Percentiles rank a stretch among this genome's conserved stretches.
These are phyloP conservation scores for Candida coquimbonensis DNA, from an alignment of 805 yeast genomes.

Conservation along the genomic window DNA sequence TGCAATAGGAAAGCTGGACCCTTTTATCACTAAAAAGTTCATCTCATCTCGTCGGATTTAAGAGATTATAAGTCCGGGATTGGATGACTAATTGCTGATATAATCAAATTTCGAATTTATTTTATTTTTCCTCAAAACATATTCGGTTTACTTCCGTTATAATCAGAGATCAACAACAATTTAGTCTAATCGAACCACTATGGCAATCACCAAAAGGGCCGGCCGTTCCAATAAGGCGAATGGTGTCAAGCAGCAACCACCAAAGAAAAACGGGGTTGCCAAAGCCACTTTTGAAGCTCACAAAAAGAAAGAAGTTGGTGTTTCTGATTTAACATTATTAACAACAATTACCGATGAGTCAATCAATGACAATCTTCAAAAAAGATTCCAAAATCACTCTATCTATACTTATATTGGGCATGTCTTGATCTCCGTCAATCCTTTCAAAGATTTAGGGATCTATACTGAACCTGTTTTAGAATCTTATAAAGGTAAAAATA, in stretches of 20 bases:
- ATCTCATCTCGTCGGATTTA: too few relatives aligned
- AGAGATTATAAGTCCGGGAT: too few relatives aligned
- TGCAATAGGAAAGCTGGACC: too few relatives aligned
- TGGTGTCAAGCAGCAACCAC: constrained; percentile 43
- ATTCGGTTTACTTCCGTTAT: background rate
- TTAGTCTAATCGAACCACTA: constrained; percentile 17
- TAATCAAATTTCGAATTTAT: too few relatives aligned
- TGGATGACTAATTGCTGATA: too few relatives aligned
- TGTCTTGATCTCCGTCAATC: constrained; percentile 92
- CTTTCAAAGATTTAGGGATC: constrained; percentile 93
- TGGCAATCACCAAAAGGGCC: constrained; percentile 78
- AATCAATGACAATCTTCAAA: constrained; percentile 84
- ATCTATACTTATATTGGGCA: constrained; percentile 93
- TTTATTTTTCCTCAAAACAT: too few relatives aligned
- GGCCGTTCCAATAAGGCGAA: constrained; percentile 44
- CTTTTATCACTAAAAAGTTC: too few relatives aligned
- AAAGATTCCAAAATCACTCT: constrained; percentile 81
- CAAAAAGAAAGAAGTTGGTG: constrained; percentile 97
- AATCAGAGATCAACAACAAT: too few relatives aligned
- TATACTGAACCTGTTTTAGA: constrained; percentile 75
- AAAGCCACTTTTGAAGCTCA: constrained; percentile 86
- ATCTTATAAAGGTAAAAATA: constrained; percentile 81
- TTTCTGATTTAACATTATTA: constrained; percentile 84
- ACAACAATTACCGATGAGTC: constrained; percentile 87
- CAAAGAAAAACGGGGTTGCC: constrained; percentile 54